Base-by-base conservation (phyloP, 495 filamentous ascomycete genomes). In the Terfezia claveryi region DNA sequence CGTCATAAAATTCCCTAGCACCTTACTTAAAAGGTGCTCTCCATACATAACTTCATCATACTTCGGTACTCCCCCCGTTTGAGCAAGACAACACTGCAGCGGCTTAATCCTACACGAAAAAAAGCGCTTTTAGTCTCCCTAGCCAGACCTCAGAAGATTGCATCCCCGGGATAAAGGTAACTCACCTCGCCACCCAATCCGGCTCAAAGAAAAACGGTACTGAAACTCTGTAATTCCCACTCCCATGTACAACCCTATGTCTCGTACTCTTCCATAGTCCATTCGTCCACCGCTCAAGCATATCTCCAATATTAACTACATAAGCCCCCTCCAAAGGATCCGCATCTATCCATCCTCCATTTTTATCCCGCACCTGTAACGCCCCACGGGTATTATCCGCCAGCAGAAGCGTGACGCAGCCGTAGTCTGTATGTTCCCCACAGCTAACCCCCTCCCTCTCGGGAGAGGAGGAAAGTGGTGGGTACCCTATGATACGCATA, bases 261-360 rank as follows among this genome's bases (percentile, higher is more conserved):
- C 80, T 72, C 0, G 76, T 80, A 8, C 73, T 77, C 59, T 73
- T 75, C 57, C 79, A 78, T 53, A 67, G 62, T 60, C 77, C 74
- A 58, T 81, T 82, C 27, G 74, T 79, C 52, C 79, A 69, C 10
- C 77, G 67, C 70, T 77, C 74, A 68, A 82, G 68, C 59, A 79
- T 77, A 59, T 81, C 79, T 0, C 77, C 79, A 54, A 83, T 76
- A 63, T 82, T 82, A 37, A 83, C 76, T 4, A 81, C 79, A 11
- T 79, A 63, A 0, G 77, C 76, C 12, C 76, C 76, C 46, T 72
- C 61, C 20, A 79, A 67, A 0, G 77, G 78, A n/a, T 66, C 62
- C 8, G 68, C 76, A 59, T 72, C 72, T 14, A 80, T 62, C 76
- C 75, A 79, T 55, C 72, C 70, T 9, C 73, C 74, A 17, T 69